A percentile compares a stretch with the other conserved stretches of the same genome.
Conservation (phyloP, 2,329 filamentous ascomycete species). For the Phaeosphaeria sp. region DNA sequence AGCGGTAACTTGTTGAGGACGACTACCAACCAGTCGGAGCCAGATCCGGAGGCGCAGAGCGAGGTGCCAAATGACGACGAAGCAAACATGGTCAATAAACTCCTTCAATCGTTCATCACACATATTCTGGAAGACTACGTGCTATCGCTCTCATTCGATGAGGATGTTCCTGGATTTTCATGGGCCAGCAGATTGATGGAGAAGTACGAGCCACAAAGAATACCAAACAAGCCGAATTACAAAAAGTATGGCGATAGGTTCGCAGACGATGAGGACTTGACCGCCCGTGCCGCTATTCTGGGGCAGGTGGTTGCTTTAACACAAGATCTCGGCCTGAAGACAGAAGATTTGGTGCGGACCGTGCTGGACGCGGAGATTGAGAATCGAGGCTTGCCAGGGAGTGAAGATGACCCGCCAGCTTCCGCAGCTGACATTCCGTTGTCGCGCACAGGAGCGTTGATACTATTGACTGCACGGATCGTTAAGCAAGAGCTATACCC, state of each 20-base stretch:
- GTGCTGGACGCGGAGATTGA: slow-evolving; percentile 49
- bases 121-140: slow-evolving; percentile 78
- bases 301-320: slow-evolving; percentile 75
- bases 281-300: slow-evolving; percentile 69
- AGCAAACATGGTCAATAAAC: slow-evolving; percentile 65
- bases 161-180: slow-evolving; percentile 57
- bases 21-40: slow-evolving; percentile 47
- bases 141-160: slow-evolving; percentile 55
- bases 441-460: slow-evolving; percentile 62
- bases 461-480: slow-evolving; percentile 61
- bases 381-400: slow-evolving; percentile 52
- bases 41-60: slow-evolving; percentile 64
- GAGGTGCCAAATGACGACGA: slow-evolving; percentile 60
- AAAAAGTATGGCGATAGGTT: slow-evolving; percentile 70
- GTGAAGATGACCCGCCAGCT: slow-evolving; percentile 63
- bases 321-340: slow-evolving; percentile 61
- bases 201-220: slow-evolving; percentile 68
- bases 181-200: slow-evolving; percentile 69
- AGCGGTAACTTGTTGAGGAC: slow-evolving; percentile 53
- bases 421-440: slow-evolving; percentile 62
- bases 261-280: slow-evolving; percentile 66
- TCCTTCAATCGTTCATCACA: slow-evolving; percentile 79
- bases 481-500: slow-evolving; percentile 59
- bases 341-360: slow-evolving; percentile 56
- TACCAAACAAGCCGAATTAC: slow-evolving; percentile 63